Base-by-base conservation (phyloP, 371 early-diverging fungal genomes). In the Phascolomyces articulosus region DNA sequence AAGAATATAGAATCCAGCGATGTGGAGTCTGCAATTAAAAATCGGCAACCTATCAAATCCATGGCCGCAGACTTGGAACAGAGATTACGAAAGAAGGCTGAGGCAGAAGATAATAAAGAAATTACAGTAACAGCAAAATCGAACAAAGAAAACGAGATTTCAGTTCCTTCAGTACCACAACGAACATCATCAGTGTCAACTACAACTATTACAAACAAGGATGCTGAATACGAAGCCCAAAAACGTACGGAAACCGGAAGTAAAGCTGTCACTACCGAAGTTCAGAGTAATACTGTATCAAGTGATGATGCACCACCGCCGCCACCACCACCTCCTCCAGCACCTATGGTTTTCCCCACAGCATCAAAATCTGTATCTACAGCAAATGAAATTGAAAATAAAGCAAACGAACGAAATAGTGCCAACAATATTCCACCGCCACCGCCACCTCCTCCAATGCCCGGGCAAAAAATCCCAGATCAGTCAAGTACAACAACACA, bases 401-500 rank as follows among this genome's bases (percentile, higher is more conserved):
- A 44, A n/a, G 44, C 44, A 44, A 44, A 44, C 16, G 44, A 44
- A 44, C 44, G 44, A 44, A 44, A 44, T 44, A 44, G n/a, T 44
- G 6, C 44, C 11, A 44, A 16, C 16, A 16, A 44, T 34, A 58
- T 58, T 21, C 64, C 61, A 47, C 64, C 66, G 41, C 69, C 62
- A 1, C 67, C 69, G 9, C 64, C 69, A 27, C 65, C 67, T 6
- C 55, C 57, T 49, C 26, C 63, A 40, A 16, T 57, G 3, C 58
- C 18, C 18, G 28, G 27, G 4, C 53, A 53, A 8, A 26, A 3
- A 9, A 21, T 23, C 21, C 23, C 28, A 53, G 48, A 15, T 21
- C 23, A 40, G 16, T 40, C 54, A 34, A 21, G 13, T 56, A 27
- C 67, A 73, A 31, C 57, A 71, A 13, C 64, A 53, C 55, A 10